phyloP scores from a whole-genome alignment of 2,329 filamentous ascomycete species.

The Ophiostoma fasciatum region DNA sequence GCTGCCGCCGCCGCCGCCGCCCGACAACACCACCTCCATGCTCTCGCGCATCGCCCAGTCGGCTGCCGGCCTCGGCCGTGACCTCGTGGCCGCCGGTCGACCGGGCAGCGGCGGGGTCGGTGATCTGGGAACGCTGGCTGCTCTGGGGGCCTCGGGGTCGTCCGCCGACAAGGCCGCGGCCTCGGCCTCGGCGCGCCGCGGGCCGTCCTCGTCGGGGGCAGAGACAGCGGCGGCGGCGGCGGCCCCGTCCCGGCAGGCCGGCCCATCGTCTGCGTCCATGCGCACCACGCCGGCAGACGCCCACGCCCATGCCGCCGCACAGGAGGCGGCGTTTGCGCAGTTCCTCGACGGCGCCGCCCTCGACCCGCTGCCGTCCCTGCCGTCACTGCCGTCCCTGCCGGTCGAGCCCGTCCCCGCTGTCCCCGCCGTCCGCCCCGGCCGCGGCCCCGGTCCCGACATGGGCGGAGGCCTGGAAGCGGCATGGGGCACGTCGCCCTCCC shows the following conservation, averaged over 20 bases:
- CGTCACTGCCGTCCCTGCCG: constrained; percentile 3
- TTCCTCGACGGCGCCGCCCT: constrained; percentile 19
- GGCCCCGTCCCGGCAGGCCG: constrained; percentile 10
- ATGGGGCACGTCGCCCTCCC: too few species aligned
- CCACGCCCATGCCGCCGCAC: constrained; percentile 15
- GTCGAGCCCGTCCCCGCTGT: constrained; percentile 2
- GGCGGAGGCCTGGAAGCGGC: too few species aligned
- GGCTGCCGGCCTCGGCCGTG: constrained; percentile 14
- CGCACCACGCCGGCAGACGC: not conserved
- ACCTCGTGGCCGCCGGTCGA: constrained; percentile 12
- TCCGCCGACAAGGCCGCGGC: constrained; percentile 9
- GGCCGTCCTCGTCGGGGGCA: not conserved
- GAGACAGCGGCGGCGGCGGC: too few species aligned
- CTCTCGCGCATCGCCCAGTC: constrained; percentile 17
- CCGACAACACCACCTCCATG: constrained; percentile 1
- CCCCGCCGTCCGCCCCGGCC: not conserved
- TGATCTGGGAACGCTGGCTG: not conserved
- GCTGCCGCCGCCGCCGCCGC: not conserved
- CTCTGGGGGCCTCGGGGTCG: constrained; percentile 3
- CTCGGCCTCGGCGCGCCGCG: not conserved
- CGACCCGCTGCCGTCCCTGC: constrained; percentile 3
- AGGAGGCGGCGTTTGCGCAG: constrained; percentile 22
- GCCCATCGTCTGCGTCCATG: not conserved
- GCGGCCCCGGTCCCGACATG: too few species aligned
- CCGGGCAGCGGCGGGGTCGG: constrained; percentile 9